These are phyloP conservation scores for Mimosa bimucronata DNA, from an alignment of 306 rosid genomes.

Conservation along the genomic window DNA sequence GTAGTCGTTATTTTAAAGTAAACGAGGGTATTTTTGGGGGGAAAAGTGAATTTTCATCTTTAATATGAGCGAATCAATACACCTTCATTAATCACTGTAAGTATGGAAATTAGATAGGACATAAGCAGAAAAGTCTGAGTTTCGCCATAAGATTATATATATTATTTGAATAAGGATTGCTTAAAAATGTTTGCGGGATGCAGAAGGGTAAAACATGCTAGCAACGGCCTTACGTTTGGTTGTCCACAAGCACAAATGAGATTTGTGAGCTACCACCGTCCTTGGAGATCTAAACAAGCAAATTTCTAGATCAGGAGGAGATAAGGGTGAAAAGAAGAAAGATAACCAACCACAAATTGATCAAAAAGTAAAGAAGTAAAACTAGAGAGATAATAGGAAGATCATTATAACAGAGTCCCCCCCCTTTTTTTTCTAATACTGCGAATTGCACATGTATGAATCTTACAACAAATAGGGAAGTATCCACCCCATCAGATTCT, in stretches of 20 bases:
- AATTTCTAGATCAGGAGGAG: constrained; percentile 11
- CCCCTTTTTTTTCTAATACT: background rate
- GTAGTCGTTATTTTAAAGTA: constrained; percentile 23
- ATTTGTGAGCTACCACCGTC: constrained; percentile 89
- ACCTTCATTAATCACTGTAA: constrained; percentile 14
- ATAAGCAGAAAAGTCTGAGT: constrained; percentile 12
- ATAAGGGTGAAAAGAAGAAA: background rate
- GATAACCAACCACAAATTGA: background rate
- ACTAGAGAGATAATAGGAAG: background rate
- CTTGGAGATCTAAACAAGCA: constrained; percentile 65
- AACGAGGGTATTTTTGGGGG: background rate
- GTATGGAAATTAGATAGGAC: background rate
- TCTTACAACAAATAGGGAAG: constrained; percentile 66
- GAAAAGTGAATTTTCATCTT: background rate
- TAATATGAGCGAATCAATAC: constrained; percentile 27
- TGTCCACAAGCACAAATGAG: constrained; percentile 79
- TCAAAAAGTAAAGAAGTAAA: background rate
- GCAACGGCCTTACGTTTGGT: constrained; percentile 64
- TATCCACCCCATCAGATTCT: constrained; percentile 78
- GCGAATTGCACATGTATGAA: background rate
- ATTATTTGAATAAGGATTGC: background rate
- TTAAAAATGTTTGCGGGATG: constrained; percentile 1
- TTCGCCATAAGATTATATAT: constrained; percentile 7
- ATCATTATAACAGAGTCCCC: background rate
- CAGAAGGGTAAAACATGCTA: constrained; percentile 23